phyloP scores from a whole-genome alignment of 176 grass and related monocot genomes.

The Oryza longistaminata region DNA sequence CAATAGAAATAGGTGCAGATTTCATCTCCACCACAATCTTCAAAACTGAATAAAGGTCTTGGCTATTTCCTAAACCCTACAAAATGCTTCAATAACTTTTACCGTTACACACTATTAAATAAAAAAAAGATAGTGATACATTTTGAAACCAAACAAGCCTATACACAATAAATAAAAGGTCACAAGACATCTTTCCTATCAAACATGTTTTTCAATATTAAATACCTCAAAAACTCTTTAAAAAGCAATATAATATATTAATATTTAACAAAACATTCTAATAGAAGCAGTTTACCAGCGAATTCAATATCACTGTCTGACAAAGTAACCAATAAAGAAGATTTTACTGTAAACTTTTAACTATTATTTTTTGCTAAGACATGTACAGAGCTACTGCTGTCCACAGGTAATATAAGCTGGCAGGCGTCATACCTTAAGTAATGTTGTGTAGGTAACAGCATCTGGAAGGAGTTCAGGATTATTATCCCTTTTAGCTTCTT shows the following conservation, averaged over 20 bases:
- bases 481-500: slow-evolving; percentile 66
- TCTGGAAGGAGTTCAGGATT: slow-evolving; percentile 71
- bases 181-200: background rate
- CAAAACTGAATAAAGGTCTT: slow-evolving; percentile 68
- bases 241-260: background rate
- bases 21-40: slow-evolving; percentile 95
- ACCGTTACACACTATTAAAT: slow-evolving; percentile 24
- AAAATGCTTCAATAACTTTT: slow-evolving; percentile 45
- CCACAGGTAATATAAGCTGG: background rate
- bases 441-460: slow-evolving; percentile 86
- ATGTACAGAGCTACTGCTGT: background rate
- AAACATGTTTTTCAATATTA: slow-evolving; percentile 16
- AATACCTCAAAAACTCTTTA: background rate
- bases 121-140: slow-evolving; percentile 23
- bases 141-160: background rate
- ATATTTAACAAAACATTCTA: background rate
- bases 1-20: slow-evolving; percentile 56
- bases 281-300: background rate
- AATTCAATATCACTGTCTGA: background rate
- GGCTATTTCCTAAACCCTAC: slow-evolving; percentile 72
- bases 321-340: background rate
- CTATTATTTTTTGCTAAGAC: background rate
- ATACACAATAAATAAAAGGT: background rate
- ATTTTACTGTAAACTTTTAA: background rate
- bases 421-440: slow-evolving; percentile 65